phyloP scores from a whole-genome alignment of 345 rosid species.

The Pugionium dolabratum region DNA sequence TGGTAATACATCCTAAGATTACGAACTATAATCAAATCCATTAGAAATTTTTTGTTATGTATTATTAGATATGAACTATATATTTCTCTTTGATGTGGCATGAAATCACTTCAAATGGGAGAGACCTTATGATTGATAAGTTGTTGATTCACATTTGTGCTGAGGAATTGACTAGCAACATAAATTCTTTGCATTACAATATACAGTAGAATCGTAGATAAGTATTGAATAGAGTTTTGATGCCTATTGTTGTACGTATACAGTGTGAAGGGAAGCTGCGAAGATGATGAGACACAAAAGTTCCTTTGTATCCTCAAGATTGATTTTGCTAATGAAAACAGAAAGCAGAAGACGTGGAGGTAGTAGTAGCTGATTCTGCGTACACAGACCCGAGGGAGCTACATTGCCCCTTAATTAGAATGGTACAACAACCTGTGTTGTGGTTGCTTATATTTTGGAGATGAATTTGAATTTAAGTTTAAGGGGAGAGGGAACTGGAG shows the following conservation, averaged over 20 bases:
- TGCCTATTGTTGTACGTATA: background rate
- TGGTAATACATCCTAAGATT: background rate
- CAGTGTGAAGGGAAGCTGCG: background rate
- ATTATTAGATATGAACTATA: background rate
- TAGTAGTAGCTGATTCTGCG: too few species aligned
- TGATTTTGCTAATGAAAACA: too few species aligned
- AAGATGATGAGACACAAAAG: background rate
- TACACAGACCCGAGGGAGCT: background rate
- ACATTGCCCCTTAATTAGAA: background rate
- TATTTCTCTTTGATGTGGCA: conserved; percentile 5
- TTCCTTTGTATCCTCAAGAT: background rate
- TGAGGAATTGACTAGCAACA: background rate
- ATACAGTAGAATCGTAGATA: background rate
- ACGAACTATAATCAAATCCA: too few species aligned
- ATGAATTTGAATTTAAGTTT: background rate
- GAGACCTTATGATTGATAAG: background rate
- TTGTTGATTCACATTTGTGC: background rate
- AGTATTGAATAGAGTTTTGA: background rate
- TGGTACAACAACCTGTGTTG: background rate
- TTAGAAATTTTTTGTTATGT: too few species aligned
- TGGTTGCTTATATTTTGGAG: conserved; percentile 1
- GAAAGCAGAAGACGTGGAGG: too few species aligned
- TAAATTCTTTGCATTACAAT: background rate
- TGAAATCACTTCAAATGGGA: background rate
- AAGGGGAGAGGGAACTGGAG: background rate